These are phyloP conservation scores for Candolleomyces efflorescens DNA, from an alignment of 768 basidiomycete genomes.

Conservation along the genomic window DNA sequence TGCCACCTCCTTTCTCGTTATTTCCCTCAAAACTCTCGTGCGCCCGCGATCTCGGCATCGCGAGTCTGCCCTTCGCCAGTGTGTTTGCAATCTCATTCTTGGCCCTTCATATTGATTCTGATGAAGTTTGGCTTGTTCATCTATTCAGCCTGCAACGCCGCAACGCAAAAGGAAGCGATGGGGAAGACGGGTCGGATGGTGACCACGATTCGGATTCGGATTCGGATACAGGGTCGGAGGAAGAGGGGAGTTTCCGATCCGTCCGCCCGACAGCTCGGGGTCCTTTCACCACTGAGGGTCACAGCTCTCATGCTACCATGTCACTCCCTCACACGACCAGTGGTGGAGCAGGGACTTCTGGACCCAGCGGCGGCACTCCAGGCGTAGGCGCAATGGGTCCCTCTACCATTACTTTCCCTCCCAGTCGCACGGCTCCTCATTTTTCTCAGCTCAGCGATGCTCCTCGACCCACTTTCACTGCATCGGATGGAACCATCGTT, in stretches of 20 bases:
- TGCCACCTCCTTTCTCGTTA: conserved; percentile 4
- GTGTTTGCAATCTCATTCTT: neutral
- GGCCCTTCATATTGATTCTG: neutral
- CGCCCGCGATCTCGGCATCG: neutral
- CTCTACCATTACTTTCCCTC: neutral
- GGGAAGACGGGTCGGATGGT: conserved; percentile 7
- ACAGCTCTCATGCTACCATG: neutral
- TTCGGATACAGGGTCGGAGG: conserved; percentile 5
- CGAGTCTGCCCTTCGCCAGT: neutral
- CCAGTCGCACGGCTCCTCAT: neutral
- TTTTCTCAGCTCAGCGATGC: neutral
- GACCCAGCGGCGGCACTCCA: conserved; percentile 1
- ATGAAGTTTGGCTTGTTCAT: neutral
- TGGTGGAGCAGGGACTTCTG: neutral
- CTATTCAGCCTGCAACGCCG: neutral
- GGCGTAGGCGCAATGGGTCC: neutral
- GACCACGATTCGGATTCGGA: conserved; percentile 11
- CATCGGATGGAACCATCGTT: neutral
- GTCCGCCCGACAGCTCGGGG: neutral
- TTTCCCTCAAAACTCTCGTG: neutral
- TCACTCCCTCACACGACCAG: neutral
- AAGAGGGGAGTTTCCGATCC: conserved; percentile 3
- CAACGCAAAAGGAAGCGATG: neutral
- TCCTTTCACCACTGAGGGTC: neutral
- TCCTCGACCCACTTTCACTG: neutral